phyloP scores from a whole-genome alignment of 202 grass and related monocot genomes.

The Elaeis oleifera region DNA sequence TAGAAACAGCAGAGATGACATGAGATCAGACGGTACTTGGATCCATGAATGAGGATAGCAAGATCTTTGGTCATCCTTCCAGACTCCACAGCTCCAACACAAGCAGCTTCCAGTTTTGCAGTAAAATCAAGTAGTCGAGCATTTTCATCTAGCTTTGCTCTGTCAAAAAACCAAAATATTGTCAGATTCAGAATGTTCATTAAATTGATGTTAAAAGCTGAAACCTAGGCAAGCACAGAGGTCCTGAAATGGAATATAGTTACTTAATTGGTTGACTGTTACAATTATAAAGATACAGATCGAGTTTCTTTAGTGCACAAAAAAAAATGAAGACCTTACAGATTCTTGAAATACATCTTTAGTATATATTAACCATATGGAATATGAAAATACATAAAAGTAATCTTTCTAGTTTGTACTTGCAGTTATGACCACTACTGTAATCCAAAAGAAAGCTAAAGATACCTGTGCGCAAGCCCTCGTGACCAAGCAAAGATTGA shows the following conservation, averaged over 20 bases:
- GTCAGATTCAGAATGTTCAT: too few relatives aligned
- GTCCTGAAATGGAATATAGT: too few relatives aligned
- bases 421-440: not conserved
- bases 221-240: too few relatives aligned
- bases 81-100: constrained; percentile 82
- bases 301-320: too few relatives aligned
- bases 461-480: constrained; percentile 90
- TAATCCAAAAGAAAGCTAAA: constrained; percentile 1
- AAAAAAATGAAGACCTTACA: too few relatives aligned
- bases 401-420: not conserved
- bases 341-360: not conserved
- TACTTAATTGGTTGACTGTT: too few relatives aligned
- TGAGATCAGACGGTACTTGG: constrained; percentile 43
- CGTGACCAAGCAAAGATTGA: constrained; percentile 99
- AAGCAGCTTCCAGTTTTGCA: constrained; percentile 77
- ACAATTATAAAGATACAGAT: too few relatives aligned
- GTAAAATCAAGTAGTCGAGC: constrained; percentile 69
- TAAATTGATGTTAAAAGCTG: too few relatives aligned
- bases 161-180: constrained; percentile 16
- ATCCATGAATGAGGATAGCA: constrained; percentile 85
- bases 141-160: constrained; percentile 94
- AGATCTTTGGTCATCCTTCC: constrained; percentile 99
- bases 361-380: too few relatives aligned
- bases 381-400: constrained; percentile 2
- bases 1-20: not conserved